phyloP scores from a whole-genome alignment of 208 protist genomes.

The Endotrypanum monterogeii region DNA sequence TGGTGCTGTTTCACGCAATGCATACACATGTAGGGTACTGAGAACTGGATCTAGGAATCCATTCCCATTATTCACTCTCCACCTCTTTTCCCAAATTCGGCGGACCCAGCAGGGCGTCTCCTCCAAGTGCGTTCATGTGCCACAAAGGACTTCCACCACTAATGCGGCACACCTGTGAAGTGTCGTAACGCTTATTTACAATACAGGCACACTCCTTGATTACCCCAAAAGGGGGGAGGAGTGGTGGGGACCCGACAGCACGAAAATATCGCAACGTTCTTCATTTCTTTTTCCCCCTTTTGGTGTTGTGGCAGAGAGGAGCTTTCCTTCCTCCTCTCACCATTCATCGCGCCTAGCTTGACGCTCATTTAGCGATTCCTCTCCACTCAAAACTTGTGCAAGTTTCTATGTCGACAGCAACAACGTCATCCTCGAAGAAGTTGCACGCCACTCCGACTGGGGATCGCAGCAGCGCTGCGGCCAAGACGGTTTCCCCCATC shows the following conservation, averaged over 20 bases:
- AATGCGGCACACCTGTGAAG: neutral
- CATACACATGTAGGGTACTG: neutral
- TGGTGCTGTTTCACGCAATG: neutral
- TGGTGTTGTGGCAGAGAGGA: neutral
- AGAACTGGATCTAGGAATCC: neutral
- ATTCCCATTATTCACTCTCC: neutral
- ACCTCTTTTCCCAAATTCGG: neutral
- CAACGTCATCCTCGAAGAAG: neutral
- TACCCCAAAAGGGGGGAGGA: neutral
- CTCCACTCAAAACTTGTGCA: too few species aligned
- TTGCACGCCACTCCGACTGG: neutral
- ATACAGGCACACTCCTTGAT: neutral
- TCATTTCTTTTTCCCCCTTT: neutral
- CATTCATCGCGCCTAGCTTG: neutral
- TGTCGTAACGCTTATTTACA: neutral
- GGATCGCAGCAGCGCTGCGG: neutral
- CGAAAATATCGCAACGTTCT: too few species aligned
- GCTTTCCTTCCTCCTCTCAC: too few species aligned
- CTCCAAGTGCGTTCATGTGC: neutral
- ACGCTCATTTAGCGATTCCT: neutral
- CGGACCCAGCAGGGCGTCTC: neutral
- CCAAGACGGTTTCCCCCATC: neutral
- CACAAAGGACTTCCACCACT: neutral
- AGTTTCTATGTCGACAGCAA: constrained; percentile 4
- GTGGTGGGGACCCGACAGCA: neutral